Conservation (phyloP, 2,329 filamentous ascomycete species). For the Microcyclospora tardicrescens region DNA sequence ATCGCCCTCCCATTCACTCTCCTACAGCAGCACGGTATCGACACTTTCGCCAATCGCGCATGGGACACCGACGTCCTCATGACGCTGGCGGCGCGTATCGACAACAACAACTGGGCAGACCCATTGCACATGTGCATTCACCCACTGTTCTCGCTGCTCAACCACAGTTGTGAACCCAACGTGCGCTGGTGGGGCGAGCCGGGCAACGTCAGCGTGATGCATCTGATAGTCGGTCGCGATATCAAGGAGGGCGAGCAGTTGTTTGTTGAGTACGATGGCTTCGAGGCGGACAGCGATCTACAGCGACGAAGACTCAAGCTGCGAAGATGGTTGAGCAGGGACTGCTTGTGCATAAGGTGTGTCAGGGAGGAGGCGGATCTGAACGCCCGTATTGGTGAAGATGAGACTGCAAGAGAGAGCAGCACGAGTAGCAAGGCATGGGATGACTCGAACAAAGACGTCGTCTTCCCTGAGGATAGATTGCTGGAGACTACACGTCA, state of each 20-base stretch:
- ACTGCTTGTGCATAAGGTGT: constrained; percentile 17
- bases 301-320: constrained; percentile 9
- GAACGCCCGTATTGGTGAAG: too few relatives aligned
- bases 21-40: constrained; percentile 66
- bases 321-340: constrained; percentile 14
- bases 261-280: constrained; percentile 19
- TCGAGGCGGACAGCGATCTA: constrained; percentile 8
- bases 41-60: constrained; percentile 49
- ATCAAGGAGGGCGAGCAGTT: constrained; percentile 17
- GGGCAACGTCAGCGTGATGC: constrained; percentile 10
- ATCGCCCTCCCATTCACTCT: constrained; percentile 58
- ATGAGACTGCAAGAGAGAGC: too few relatives aligned
- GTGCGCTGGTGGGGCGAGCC: constrained; percentile 54
- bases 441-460: too few relatives aligned
- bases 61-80: constrained; percentile 75
- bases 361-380: constrained; percentile 9
- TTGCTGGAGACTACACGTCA: too few relatives aligned
- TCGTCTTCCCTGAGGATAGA: too few relatives aligned
- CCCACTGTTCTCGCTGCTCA: constrained; percentile 86
- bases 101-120: constrained; percentile 72
- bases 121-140: constrained; percentile 41
- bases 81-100: constrained; percentile 74
- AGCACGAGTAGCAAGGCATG: too few relatives aligned
- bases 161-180: constrained; percentile 89
- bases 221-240: constrained; percentile 4